These are phyloP conservation scores for Solanum tarijense DNA, from an alignment of 257 asterid species.

Conservation along the genomic window DNA sequence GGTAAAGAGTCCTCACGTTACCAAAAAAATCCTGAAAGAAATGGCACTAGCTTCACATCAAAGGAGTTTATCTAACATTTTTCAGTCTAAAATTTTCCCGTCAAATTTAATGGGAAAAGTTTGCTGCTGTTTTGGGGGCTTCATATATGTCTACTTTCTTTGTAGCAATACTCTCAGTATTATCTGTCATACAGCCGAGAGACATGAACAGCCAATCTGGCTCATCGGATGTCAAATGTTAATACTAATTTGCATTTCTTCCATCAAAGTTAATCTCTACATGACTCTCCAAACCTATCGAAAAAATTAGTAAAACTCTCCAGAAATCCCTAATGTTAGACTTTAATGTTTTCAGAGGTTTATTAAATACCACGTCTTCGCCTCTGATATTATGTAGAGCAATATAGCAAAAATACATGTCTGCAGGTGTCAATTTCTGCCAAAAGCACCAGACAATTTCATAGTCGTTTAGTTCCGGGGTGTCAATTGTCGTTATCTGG, in stretches of 20 bases:
- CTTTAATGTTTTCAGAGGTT: not conserved
- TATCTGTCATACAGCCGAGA: not conserved
- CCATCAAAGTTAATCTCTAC: not conserved
- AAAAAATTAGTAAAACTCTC: not conserved
- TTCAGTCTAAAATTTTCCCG: not conserved
- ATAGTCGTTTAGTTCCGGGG: not conserved
- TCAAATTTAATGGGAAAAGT: not conserved
- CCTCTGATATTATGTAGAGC: not conserved
- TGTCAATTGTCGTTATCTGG: not conserved
- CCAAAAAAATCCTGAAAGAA: not conserved
- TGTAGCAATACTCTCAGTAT: not conserved
- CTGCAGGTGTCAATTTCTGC: not conserved
- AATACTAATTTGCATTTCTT: not conserved
- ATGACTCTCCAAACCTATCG: not conserved
- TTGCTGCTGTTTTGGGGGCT: not conserved
- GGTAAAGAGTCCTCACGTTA: not conserved
- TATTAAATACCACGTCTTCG: not conserved
- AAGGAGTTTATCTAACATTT: not conserved
- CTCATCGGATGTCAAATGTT: not conserved
- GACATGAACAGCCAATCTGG: not conserved
- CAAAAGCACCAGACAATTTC: not conserved
- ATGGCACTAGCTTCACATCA: not conserved
- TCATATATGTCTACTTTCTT: not conserved
- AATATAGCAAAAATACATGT: not conserved
- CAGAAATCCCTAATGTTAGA: not conserved